These are phyloP conservation scores for Periconia macrospinosa DNA, from an alignment of 2,329 filamentous ascomycete species.

Conservation along the genomic window DNA sequence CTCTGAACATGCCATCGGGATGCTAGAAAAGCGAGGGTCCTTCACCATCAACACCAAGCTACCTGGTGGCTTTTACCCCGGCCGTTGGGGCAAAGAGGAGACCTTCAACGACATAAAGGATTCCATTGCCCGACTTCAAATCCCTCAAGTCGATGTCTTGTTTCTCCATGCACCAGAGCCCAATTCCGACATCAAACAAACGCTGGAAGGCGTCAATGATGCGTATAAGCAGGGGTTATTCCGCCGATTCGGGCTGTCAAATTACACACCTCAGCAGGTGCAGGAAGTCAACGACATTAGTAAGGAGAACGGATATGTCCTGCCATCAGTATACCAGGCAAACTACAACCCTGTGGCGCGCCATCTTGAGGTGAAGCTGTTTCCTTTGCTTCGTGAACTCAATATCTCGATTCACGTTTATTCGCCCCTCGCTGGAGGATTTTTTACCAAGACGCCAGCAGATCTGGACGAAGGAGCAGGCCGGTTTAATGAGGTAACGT, in stretches of 20 bases:
- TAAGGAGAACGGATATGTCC: conserved; percentile 32
- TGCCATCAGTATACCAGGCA: conserved; percentile 52
- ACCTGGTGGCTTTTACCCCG: conserved; percentile 44
- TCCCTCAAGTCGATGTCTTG: conserved; percentile 37
- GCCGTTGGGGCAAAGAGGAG: conserved; percentile 36
- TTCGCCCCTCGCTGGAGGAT: conserved; percentile 28
- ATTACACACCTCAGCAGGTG: conserved; percentile 33
- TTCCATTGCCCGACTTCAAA: conserved; percentile 28
- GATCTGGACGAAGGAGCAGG: conserved; percentile 35
- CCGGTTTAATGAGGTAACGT: conserved; percentile 16
- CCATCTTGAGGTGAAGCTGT: conserved; percentile 43
- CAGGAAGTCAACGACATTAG: conserved; percentile 32
- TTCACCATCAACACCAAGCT: conserved; percentile 54
- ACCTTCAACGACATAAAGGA: conserved; percentile 38
- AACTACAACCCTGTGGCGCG: conserved; percentile 48
- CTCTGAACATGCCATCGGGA: conserved; percentile 48
- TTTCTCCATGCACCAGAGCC: conserved; percentile 37
- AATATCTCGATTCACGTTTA: conserved; percentile 47
- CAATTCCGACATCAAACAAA: conserved; percentile 27
- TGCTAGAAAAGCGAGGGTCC: conserved; percentile 40
- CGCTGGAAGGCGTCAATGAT: conserved; percentile 33
- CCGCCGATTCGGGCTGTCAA: conserved; percentile 37
- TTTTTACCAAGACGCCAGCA: conserved; percentile 31
- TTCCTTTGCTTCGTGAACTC: conserved; percentile 46
- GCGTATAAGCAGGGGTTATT: conserved; percentile 36